phyloP scores from a whole-genome alignment of 805 yeast species.

The Barnettozyma vustinii region DNA sequence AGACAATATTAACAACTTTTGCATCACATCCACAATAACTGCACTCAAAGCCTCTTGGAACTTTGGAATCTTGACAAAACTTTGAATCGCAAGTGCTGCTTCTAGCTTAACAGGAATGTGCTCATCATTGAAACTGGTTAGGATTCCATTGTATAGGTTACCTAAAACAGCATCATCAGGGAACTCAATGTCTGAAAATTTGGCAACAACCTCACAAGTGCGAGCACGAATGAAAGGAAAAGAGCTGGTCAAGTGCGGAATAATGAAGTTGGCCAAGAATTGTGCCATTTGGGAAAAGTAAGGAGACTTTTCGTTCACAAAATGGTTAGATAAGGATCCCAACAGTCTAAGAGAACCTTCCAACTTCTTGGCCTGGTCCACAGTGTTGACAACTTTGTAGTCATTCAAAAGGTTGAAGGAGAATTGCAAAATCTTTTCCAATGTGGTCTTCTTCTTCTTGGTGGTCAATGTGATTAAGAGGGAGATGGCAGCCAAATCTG shows the following conservation, averaged over 20 bases:
- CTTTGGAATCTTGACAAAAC: conserved; percentile 57
- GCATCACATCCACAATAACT: conserved; percentile 78
- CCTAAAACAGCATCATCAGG: conserved; percentile 32
- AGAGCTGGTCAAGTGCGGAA: conserved; percentile 64
- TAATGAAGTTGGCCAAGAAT: conserved; percentile 55
- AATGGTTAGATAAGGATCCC: conserved; percentile 62
- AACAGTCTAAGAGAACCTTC: conserved; percentile 80
- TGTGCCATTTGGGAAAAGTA: conserved; percentile 59
- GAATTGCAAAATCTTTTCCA: conserved; percentile 58
- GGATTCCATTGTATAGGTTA: conserved; percentile 40
- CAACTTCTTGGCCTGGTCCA: conserved; percentile 55
- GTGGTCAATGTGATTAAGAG: conserved; percentile 67
- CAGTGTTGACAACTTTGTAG: conserved; percentile 26
- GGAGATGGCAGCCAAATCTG: conserved; percentile 76
- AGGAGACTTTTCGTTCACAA: conserved; percentile 51
- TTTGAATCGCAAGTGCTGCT: conserved; percentile 82
- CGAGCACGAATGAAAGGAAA: conserved; percentile 71
- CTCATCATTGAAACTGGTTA: conserved; percentile 34
- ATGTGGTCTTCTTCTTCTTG: conserved; percentile 55
- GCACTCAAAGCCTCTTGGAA: conserved; percentile 65
- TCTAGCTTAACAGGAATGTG: conserved; percentile 74
- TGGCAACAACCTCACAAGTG: conserved; percentile 59
- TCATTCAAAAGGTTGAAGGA: conserved; percentile 43
- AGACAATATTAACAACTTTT: conserved; percentile 65
- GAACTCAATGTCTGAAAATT: conserved; percentile 59